Conservation (phyloP, 177 flowering plant species). For the Tripterygium wilfordii region DNA sequence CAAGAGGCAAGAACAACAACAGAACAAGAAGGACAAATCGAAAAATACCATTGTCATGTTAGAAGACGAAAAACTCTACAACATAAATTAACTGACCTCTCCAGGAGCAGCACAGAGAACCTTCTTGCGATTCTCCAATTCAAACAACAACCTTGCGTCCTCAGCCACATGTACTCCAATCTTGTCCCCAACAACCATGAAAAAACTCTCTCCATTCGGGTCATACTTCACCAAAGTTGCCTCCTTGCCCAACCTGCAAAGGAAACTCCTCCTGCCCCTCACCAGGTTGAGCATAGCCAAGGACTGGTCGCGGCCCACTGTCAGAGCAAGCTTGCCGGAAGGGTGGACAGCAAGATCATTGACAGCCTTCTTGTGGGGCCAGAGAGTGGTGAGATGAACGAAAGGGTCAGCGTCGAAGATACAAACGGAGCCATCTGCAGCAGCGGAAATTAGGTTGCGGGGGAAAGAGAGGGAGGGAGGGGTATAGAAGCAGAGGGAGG, state of each 20-base stretch:
- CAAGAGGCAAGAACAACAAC: too few species aligned
- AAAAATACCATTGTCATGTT: too few species aligned
- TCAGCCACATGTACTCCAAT: slow-evolving; percentile 69
- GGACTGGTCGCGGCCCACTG: slow-evolving; percentile 72
- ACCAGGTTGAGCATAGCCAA: slow-evolving; percentile 80
- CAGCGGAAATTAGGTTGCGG: slow-evolving; percentile 66
- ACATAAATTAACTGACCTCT: slow-evolving; percentile 33
- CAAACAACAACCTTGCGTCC: slow-evolving; percentile 62
- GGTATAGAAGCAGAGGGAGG: slow-evolving; percentile 62
- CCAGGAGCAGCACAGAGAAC: slow-evolving; percentile 64
- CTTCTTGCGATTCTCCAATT: slow-evolving; percentile 52
- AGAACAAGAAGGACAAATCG: too few species aligned
- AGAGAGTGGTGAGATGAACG: slow-evolving; percentile 56
- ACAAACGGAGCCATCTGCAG: slow-evolving; percentile 68
- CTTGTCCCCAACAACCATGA: slow-evolving; percentile 61
- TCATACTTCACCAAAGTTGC: slow-evolving; percentile 57
- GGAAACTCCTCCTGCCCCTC: slow-evolving; percentile 79
- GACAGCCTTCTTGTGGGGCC: slow-evolving; percentile 53
- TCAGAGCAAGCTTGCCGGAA: slow-evolving; percentile 70
- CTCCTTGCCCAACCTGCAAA: slow-evolving; percentile 57
- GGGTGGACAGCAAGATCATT: slow-evolving; percentile 66
- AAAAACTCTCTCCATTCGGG: slow-evolving; percentile 52
- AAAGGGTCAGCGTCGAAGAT: slow-evolving; percentile 86
- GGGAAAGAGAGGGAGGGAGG: slow-evolving; percentile 62
- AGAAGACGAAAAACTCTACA: neutral